A percentile compares a stretch with the other conserved stretches of the same genome.
Conservation (phyloP, 352 stramenopile genomes). For the Phytophthora ramorum region DNA sequence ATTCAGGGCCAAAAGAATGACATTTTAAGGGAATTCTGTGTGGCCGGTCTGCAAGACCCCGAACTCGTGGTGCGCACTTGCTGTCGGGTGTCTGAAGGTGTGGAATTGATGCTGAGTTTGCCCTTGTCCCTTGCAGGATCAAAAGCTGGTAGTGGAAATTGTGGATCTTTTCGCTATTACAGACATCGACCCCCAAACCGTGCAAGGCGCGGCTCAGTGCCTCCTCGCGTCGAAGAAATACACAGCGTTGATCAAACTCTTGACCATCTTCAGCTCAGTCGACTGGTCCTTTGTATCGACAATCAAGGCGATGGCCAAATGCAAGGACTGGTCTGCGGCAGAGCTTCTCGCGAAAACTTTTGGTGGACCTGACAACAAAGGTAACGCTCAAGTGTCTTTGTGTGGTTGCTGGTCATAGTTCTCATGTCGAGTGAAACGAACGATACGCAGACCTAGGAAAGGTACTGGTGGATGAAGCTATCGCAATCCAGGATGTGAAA, state of each 20-base stretch:
- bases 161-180: slow-evolving; percentile 57
- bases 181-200: slow-evolving; percentile 21
- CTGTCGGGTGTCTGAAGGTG: not conserved
- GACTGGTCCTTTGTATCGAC: slow-evolving; percentile 51
- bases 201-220: slow-evolving; percentile 26
- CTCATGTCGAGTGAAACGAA: not conserved
- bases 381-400: slow-evolving; percentile 2
- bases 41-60: slow-evolving; percentile 23
- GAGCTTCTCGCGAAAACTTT: slow-evolving; percentile 60
- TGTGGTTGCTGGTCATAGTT: not conserved
- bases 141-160: slow-evolving; percentile 67
- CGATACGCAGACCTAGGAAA: slow-evolving; percentile 41
- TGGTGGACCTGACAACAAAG: slow-evolving; percentile 22
- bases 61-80: slow-evolving; percentile 20
- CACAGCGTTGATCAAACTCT: slow-evolving; percentile 58
- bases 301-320: slow-evolving; percentile 50
- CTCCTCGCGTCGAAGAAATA: slow-evolving; percentile 53
- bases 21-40: slow-evolving; percentile 40
- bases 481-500: slow-evolving; percentile 65
- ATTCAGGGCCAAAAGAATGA: slow-evolving; percentile 33
- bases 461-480: slow-evolving; percentile 62
- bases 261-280: slow-evolving; percentile 38
- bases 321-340: slow-evolving; percentile 68
- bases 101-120: not conserved
- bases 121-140: slow-evolving; percentile 34